Percentiles rank a stretch among this genome's conserved stretches.
Evolutionary conservation across 2,329 filamentous ascomycete genomes (phyloP).

Genomic region (Uncinocarpus reesii): DNA sequence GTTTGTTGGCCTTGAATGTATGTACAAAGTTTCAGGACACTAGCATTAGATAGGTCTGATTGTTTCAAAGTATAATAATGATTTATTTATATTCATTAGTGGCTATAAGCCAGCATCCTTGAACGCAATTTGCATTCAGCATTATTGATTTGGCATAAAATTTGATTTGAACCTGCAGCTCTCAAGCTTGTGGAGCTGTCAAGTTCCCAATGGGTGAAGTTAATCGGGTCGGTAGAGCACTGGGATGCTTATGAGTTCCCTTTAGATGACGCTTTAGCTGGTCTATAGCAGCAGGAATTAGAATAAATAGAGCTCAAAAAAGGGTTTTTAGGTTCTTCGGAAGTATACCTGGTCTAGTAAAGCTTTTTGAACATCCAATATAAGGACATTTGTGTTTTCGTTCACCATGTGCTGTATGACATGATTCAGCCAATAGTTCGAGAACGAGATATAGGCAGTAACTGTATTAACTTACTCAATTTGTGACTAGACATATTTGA

Average conservation of each 20-base stretch:
- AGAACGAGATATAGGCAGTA: neutral
- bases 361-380: conserved; percentile 35
- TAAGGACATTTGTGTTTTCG: conserved; percentile 34
- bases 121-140: too few relatives aligned
- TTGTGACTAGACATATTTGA: conserved; percentile 39
- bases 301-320: neutral
- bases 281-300: conserved; percentile 21
- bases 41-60: too few relatives aligned
- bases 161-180: neutral
- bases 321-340: neutral
- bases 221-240: neutral
- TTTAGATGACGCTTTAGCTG: conserved; percentile 34
- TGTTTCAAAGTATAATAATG: too few relatives aligned
- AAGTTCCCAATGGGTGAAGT: neutral
- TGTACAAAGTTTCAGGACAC: neutral
- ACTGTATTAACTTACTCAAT: conserved; percentile 26
- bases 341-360: conserved; percentile 35
- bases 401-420: conserved; percentile 30
- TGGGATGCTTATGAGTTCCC: conserved; percentile 28
- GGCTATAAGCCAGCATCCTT: too few relatives aligned
- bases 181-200: neutral
- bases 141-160: neutral
- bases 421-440: conserved; percentile 14
- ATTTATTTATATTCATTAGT: too few relatives aligned
- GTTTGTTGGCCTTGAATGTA: neutral